Evolutionary conservation across 176 grass and related monocot genomes (phyloP).

Genomic region (Bonia amplexicaulis): DNA sequence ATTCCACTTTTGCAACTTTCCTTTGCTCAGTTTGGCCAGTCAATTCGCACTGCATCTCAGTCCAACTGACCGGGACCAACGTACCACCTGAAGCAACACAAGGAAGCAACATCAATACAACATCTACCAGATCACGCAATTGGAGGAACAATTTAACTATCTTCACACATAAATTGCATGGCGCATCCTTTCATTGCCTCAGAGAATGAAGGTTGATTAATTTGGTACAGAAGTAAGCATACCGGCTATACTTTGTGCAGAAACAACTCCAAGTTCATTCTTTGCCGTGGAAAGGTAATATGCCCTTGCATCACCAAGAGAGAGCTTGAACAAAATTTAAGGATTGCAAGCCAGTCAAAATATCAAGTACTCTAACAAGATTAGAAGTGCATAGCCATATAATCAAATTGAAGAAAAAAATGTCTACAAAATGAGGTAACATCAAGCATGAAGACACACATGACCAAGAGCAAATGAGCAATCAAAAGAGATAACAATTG

Average conservation of each 20-base stretch:
- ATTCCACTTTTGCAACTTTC: constrained; percentile 84
- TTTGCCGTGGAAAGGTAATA: constrained; percentile 97
- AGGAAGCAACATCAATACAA: not conserved
- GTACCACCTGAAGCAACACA: constrained; percentile 57
- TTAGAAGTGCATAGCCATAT: not conserved
- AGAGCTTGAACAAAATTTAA: constrained; percentile 67
- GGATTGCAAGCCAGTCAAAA: constrained; percentile 34
- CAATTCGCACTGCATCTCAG: constrained; percentile 90
- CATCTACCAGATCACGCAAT: not conserved
- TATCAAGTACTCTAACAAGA: constrained; percentile 4
- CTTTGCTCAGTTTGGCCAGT: constrained; percentile 86
- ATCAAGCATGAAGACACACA: not conserved
- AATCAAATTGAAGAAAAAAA: not conserved
- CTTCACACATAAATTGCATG: not conserved
- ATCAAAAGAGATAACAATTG: not conserved
- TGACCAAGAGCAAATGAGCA: not conserved
- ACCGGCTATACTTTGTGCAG: constrained; percentile 94
- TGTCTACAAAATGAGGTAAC: not conserved
- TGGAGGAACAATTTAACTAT: not conserved
- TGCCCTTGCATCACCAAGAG: constrained; percentile 93
- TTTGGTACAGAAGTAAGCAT: not conserved
- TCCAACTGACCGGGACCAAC: constrained; percentile 82
- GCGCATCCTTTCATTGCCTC: not conserved
- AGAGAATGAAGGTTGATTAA: not conserved
- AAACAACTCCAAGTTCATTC: constrained; percentile 90